These are phyloP conservation scores for Nicotiana otophora DNA, from an alignment of 257 asterid species.

Conservation along the genomic window DNA sequence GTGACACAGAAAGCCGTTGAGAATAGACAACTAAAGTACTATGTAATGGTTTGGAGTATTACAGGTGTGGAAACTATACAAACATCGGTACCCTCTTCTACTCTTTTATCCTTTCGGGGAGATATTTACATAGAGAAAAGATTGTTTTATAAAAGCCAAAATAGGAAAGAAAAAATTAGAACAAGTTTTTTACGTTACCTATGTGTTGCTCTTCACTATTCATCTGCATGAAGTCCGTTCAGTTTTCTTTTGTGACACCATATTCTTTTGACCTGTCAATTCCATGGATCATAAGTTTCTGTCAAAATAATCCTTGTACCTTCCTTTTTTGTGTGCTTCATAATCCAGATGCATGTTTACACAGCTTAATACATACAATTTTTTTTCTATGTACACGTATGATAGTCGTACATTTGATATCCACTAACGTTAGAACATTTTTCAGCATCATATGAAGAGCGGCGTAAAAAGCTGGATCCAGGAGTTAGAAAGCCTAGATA, in stretches of 20 bases:
- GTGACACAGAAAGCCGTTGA: neutral
- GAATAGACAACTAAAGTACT: neutral
- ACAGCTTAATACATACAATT: neutral
- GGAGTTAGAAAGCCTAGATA: slow-evolving; percentile 20
- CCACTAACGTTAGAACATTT: slow-evolving; percentile 10
- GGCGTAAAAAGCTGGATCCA: slow-evolving; percentile 43
- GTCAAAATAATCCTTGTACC: neutral
- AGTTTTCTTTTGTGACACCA: neutral
- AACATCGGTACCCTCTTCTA: neutral
- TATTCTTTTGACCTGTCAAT: neutral
- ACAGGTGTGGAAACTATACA: neutral
- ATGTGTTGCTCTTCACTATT: neutral
- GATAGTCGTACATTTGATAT: neutral
- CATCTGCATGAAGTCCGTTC: neutral
- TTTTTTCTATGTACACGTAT: neutral
- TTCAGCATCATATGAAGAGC: slow-evolving; percentile 91
- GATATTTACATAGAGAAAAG: neutral
- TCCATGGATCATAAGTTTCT: neutral
- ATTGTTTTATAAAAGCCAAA: neutral
- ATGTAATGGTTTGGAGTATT: neutral
- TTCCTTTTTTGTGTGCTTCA: neutral
- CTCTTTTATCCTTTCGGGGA: neutral
- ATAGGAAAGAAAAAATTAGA: neutral
- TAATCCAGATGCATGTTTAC: neutral
- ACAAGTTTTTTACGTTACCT: neutral